phyloP scores from a whole-genome alignment of 78 protist genomes.

The Trichosphaerium sp. region DNA sequence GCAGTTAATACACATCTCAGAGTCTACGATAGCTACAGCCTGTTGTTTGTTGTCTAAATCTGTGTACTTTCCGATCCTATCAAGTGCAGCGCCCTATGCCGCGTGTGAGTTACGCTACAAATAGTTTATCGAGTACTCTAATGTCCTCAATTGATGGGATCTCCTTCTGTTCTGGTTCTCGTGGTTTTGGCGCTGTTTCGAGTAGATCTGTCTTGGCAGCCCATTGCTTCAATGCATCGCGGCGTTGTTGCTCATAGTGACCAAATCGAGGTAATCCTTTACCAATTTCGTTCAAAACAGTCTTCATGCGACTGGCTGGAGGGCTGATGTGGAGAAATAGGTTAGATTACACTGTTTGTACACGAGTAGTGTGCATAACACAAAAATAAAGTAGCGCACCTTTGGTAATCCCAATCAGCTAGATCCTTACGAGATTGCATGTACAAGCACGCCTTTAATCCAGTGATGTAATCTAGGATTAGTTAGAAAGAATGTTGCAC shows the following conservation, averaged over 20 bases:
- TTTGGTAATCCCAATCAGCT: conserved; percentile 72
- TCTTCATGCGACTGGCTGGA: no score
- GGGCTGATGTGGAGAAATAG: no score
- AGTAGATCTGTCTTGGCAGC: neutral
- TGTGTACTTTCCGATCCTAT: conserved; percentile 54
- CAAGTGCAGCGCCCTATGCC: conserved; percentile 62
- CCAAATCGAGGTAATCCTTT: conserved; percentile 36
- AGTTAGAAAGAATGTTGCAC: no score
- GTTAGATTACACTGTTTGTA: no score
- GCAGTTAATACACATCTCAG: conserved; percentile 90
- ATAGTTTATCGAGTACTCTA: no score
- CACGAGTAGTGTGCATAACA: neutral
- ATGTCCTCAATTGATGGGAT: neutral
- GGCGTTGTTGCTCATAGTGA: conserved; percentile 7
- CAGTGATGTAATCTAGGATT: conserved; percentile 88
- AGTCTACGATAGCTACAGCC: conserved; percentile 84
- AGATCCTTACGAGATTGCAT: conserved; percentile 71
- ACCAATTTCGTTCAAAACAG: neutral
- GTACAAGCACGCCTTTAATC: conserved; percentile 79
- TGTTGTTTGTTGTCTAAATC: conserved; percentile 61
- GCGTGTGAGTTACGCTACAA: no score
- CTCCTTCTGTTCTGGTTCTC: neutral
- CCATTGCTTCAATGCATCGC: conserved; percentile 19
- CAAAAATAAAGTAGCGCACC: neutral
- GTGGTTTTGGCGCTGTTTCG: neutral